Base-by-base conservation (phyloP, 495 filamentous ascomycete species). In the Aspergillus nanangensis region DNA sequence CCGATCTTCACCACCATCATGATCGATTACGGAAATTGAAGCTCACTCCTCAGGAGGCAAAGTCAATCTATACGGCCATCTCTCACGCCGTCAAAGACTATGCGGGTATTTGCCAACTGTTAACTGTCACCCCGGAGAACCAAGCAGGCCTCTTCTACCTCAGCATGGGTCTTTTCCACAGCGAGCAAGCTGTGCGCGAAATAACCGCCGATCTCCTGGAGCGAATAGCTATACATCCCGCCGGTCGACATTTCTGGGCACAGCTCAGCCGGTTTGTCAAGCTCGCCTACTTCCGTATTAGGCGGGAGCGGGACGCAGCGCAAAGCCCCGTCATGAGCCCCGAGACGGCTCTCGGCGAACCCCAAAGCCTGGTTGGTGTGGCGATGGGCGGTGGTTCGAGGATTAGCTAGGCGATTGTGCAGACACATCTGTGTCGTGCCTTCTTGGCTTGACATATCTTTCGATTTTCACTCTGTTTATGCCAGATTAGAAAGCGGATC, bases 101-200 rank as follows among this genome's bases (percentile, higher is more conserved):
- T 63, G 87, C 88, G 51, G 88, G 90, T 44, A 89, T 96, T 45
- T 90, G 87, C 57, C 84, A 96, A 54, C 74, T 96, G n/a, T 74
- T 96, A 19, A 84, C 80, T 13, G 85, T 91, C 20, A 82, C 90
- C 3, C 90, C 90, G 7, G 90, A 95, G 70, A 86, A 80, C 35
- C 86, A 92, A 51, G 87, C 86, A 1, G 93, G 93, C 1, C 74
- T 99, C 17, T 97, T 97, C 66, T 95, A 95, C 53, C 65, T 99
- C 24, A 84, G 83, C 31, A 79, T 97, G 46, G 93, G 93, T 3
- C 74, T 99, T n/a, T 96, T 96, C 60, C 93, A 99, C 70, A 88
- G 88, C 29, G 77, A 88, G 45, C 73, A 71, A 24, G 86, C 86
- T 44, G 90, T 95, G 20, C 78, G 93, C 32, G 68, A 87, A 52